Percentiles rank a stretch among this genome's conserved stretches.
phyloP scores from a whole-genome alignment of 1,284 basidiomycete genomes.

The Rhodotorula mucilaginosa region DNA sequence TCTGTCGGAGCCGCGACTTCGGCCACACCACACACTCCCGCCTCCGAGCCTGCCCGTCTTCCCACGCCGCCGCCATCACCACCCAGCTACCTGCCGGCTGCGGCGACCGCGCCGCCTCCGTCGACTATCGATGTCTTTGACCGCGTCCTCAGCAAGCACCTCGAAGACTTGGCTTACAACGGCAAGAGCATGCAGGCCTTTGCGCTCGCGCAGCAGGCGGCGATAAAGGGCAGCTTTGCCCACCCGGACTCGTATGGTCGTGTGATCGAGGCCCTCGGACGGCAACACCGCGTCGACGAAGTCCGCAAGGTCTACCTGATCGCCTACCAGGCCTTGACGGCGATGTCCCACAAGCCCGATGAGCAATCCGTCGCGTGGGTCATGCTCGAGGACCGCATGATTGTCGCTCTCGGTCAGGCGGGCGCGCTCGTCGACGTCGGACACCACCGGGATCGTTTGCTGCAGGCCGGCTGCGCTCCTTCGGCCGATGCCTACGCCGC shows the following conservation, averaged over 20 bases:
- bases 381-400: constrained; percentile 79
- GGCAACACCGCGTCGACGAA: constrained; percentile 59
- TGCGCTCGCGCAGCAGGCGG: constrained; percentile 51
- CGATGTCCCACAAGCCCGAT: constrained; percentile 42
- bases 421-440: constrained; percentile 77
- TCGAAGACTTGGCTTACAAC: constrained; percentile 35
- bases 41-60: constrained; percentile 5
- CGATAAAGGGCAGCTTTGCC: constrained; percentile 55
- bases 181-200: constrained; percentile 27
- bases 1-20: constrained; percentile 21
- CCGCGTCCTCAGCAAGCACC: constrained; percentile 1
- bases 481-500: constrained; percentile 86
- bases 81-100: constrained; percentile 20
- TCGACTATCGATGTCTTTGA: constrained; percentile 3
- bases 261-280: constrained; percentile 68
- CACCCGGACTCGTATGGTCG: constrained; percentile 59
- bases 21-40: constrained; percentile 17
- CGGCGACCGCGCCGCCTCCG: constrained; percentile 6
- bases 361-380: constrained; percentile 63
- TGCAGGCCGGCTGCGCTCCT: constrained; percentile 73
- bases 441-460: constrained; percentile 72
- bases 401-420: constrained; percentile 74
- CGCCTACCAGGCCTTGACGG: constrained; percentile 61
- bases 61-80: constrained; percentile 37
- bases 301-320: constrained; percentile 67